Evolutionary conservation across 495 filamentous ascomycete species (phyloP), one percentile per base, ranked within the genome.

Genomic region (Acidiella bohemica): DNA sequence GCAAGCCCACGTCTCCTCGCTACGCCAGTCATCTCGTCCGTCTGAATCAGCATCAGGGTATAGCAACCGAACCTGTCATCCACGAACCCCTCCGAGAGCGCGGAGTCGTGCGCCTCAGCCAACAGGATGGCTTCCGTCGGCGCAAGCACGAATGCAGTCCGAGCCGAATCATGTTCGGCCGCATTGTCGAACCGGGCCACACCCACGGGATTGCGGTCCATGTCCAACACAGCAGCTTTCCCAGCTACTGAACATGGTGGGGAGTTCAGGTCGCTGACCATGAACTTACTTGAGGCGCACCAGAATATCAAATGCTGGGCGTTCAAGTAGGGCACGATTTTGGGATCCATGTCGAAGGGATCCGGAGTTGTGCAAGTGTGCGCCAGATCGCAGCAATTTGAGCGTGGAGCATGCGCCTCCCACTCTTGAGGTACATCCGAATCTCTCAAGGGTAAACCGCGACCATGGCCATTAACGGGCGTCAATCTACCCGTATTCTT

Each of bases 381-480:
- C 28, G 20, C 16, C 6, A 22, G 19, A 12, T 38, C 20, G 6
- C n/a, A 5, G 13, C 7, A 40, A n/a, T 21, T 14, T 22, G 8
- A 12, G n/a, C 6, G 21, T 40, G 23, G 37, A 12, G 5, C 12
- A n/a, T 21, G 17, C 14, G 18, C 16, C n/a, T 40, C 37, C 32
- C 32, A 34, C 12, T 34, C 32, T 4, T 5, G 5, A 17, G 32
- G 32, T 4, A 34, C 9, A 12, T 34, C 13, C 9, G 16, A 5
- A 12, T 21, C 32, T 5, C 32, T 12, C 7, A 40, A n/a, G 1
- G 24, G 17, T 4, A 40, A n/a, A 16, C 37, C 37, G 3, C 25
- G 37, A 17, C 37, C 26, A 16, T n/a, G 16, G 1, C 37, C 37
- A 40, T 40, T 40, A 17, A 40, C 10, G 11, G 37, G 22, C 16